Percentiles rank a stretch among this genome's conserved stretches.
phyloP scores from a whole-genome alignment of 345 rosid species.

The Acer saccharum region DNA sequence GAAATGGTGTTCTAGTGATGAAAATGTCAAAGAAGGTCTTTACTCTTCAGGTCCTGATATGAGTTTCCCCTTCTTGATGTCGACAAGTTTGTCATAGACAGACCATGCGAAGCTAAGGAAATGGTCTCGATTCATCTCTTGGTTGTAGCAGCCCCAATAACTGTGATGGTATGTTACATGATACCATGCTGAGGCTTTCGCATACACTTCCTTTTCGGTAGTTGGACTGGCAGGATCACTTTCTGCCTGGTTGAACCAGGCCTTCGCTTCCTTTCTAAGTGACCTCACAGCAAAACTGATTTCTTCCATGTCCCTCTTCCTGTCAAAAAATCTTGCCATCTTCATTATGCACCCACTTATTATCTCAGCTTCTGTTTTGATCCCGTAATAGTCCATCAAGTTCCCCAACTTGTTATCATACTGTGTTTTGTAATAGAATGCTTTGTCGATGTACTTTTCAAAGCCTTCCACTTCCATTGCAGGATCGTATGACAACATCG shows the following conservation, averaged over 20 bases:
- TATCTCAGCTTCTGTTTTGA: conserved; percentile 48
- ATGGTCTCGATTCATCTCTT: conserved; percentile 16
- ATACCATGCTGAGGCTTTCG: conserved; percentile 39
- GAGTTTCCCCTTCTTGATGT: conserved; percentile 22
- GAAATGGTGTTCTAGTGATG: not conserved
- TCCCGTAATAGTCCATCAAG: conserved; percentile 50
- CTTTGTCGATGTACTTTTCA: conserved; percentile 33
- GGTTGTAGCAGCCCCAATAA: conserved; percentile 18
- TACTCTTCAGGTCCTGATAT: not conserved
- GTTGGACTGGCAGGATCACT: not conserved
- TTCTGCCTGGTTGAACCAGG: conserved; percentile 17
- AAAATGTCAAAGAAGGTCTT: not conserved
- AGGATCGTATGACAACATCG: conserved; percentile 36
- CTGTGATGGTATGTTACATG: conserved; percentile 30
- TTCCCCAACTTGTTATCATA: conserved; percentile 45
- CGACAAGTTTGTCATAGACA: conserved; percentile 24
- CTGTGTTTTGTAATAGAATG: conserved; percentile 34
- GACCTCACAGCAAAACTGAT: conserved; percentile 32
- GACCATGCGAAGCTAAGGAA: conserved; percentile 37
- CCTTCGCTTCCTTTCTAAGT: conserved; percentile 21
- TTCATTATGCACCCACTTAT: conserved; percentile 41
- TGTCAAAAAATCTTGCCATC: conserved; percentile 41
- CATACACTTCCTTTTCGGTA: not conserved
- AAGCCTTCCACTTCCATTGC: conserved; percentile 51
- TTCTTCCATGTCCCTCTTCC: conserved; percentile 42